These are phyloP conservation scores for Picocystis salinarum DNA, from an alignment of 139 green algal species.

Conservation along the genomic window DNA sequence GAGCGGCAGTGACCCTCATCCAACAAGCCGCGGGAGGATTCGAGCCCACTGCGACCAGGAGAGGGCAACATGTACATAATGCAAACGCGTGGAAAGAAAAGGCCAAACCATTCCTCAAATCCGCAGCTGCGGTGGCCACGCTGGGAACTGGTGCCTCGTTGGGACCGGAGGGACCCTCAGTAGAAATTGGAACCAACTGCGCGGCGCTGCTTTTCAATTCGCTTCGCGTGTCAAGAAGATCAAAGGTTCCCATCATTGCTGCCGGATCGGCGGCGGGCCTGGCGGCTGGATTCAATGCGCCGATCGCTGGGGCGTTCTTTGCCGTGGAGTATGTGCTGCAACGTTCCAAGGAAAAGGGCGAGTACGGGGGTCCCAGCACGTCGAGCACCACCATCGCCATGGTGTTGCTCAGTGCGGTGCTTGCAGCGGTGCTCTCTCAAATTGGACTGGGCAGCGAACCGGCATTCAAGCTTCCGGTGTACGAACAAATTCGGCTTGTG, in stretches of 20 bases:
- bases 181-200: slow-evolving; percentile 74
- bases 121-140: slow-evolving; percentile 42
- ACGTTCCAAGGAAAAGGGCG: slow-evolving; percentile 10
- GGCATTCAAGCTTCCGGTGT: slow-evolving; percentile 20
- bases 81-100: too few species aligned
- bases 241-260: slow-evolving; percentile 52
- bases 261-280: slow-evolving; percentile 53
- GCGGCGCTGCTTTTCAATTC: slow-evolving; percentile 32
- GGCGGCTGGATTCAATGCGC: slow-evolving; percentile 83
- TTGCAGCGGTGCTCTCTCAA: slow-evolving; percentile 40
- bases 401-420: slow-evolving; percentile 47
- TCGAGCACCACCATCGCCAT: slow-evolving; percentile 24
- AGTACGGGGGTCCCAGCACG: background rate
- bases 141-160: slow-evolving; percentile 62
- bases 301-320: slow-evolving; percentile 81
- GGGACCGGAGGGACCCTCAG: slow-evolving; percentile 74
- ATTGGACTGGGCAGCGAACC: slow-evolving; percentile 39
- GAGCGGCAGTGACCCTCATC: too few species aligned
- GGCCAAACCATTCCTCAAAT: slow-evolving; percentile 11
- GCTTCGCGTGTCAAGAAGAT: too few species aligned
- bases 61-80: too few species aligned
- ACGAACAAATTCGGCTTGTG: background rate
- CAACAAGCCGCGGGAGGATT: too few species aligned
- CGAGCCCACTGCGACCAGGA: too few species aligned
- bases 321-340: slow-evolving; percentile 70